Evolutionary conservation across 305 asterid genomes (phyloP).

Genomic region (Fraxinus velutina): DNA sequence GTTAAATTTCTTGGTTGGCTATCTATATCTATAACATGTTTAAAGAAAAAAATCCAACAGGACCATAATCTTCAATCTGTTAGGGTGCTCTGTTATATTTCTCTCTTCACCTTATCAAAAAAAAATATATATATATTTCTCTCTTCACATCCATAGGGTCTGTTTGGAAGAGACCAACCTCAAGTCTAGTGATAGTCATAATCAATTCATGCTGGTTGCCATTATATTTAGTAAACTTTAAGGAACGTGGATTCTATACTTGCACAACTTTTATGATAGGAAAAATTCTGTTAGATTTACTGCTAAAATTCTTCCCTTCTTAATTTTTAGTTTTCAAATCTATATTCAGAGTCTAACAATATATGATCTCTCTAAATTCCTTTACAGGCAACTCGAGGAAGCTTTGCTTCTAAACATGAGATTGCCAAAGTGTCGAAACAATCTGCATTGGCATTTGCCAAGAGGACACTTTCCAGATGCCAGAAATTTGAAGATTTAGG

Average conservation of each 20-base stretch:
- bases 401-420: slow-evolving; percentile 74
- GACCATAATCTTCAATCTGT: not conserved
- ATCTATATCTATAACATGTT: not conserved
- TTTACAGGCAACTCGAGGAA: slow-evolving; percentile 83
- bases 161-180: not conserved
- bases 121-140: not conserved
- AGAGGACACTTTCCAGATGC: slow-evolving; percentile 76
- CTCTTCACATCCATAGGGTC: not conserved
- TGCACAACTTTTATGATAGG: not conserved
- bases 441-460: slow-evolving; percentile 71
- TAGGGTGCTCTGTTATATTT: not conserved
- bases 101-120: not conserved
- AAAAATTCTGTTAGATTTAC: not conserved
- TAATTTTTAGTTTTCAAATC: slow-evolving; percentile 5
- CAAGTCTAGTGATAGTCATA: not conserved
- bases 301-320: slow-evolving; percentile 1
- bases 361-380: slow-evolving; percentile 24
- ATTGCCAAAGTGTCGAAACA: slow-evolving; percentile 70
- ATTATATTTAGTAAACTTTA: not conserved
- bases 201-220: not conserved
- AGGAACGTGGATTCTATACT: not conserved
- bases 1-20: not conserved
- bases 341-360: slow-evolving; percentile 17
- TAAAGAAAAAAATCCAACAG: not conserved
- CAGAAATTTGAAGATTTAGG: slow-evolving; percentile 67